Evolutionary conservation across 345 rosid species (phyloP).

Genomic region (Salix brachista): DNA sequence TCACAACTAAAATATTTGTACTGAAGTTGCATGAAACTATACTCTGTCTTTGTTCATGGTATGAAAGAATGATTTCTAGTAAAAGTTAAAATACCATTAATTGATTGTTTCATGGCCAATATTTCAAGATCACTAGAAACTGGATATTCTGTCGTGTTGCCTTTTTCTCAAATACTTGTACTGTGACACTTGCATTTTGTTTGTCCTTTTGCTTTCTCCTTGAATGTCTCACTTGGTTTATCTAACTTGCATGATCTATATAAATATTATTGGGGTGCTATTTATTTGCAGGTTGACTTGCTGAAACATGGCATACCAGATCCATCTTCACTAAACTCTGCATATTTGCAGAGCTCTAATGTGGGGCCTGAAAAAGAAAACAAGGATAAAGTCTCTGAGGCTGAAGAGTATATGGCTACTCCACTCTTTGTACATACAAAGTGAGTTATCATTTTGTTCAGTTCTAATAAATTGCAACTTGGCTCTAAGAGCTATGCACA

Average conservation of each 20-base stretch:
- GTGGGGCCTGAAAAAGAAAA: conserved; percentile 47
- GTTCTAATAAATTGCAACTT: background rate
- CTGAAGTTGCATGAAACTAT: too few species aligned
- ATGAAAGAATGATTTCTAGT: too few species aligned
- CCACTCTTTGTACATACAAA: conserved; percentile 75
- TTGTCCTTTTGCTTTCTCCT: background rate
- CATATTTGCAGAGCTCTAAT: conserved; percentile 43
- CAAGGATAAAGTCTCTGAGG: conserved; percentile 43
- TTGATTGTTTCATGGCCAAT: too few species aligned
- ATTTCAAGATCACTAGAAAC: too few species aligned
- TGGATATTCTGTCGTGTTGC: too few species aligned
- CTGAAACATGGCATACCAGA: conserved; percentile 81
- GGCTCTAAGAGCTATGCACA: too few species aligned
- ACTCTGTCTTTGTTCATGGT: too few species aligned
- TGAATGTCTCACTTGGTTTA: background rate
- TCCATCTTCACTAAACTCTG: conserved; percentile 51
- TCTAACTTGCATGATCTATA: background rate
- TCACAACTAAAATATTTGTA: too few species aligned
- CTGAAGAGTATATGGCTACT: conserved; percentile 65
- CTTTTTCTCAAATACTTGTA: too few species aligned
- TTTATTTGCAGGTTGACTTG: conserved; percentile 61
- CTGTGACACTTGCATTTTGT: too few species aligned
- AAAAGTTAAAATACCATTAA: too few species aligned
- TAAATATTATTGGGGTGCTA: background rate
- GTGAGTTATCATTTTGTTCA: conserved; percentile 38